phyloP scores from a whole-genome alignment of 495 filamentous ascomycete species.

The Emericellopsis terricola region DNA sequence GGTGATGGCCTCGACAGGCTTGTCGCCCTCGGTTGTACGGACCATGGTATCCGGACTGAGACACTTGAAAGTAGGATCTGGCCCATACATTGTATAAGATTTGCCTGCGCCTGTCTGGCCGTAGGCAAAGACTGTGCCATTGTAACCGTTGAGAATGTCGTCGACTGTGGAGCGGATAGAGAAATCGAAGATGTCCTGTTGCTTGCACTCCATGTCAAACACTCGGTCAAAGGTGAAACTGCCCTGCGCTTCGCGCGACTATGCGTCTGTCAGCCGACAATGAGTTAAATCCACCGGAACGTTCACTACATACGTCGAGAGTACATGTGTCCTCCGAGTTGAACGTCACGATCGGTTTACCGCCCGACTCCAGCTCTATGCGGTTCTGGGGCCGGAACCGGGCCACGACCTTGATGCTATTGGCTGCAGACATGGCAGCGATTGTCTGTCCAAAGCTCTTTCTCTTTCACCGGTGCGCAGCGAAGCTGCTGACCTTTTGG shows the following conservation, averaged over 20 bases:
- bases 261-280: conserved; percentile 4
- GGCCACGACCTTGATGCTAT: conserved; percentile 70
- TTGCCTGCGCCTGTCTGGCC: conserved; percentile 97
- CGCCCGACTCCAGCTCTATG: conserved; percentile 72
- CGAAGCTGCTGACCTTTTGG: too few relatives aligned
- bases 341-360: conserved; percentile 79
- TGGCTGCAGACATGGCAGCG: conserved; percentile 30
- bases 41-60: conserved; percentile 9
- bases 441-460: too few relatives aligned
- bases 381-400: conserved; percentile 96
- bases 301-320: conserved; percentile 67
- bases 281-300: too few relatives aligned
- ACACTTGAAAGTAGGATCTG: too few relatives aligned
- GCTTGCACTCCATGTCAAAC: conserved; percentile 78
- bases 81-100: conserved; percentile 90
- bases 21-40: conserved; percentile 19
- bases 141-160: conserved; percentile 96
- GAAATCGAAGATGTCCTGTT: conserved; percentile 89
- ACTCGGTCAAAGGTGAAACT: conserved; percentile 95
- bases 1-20: not conserved
- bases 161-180: conserved; percentile 92
- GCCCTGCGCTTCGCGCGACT: conserved; percentile 72
- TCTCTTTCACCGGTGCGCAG: too few relatives aligned
- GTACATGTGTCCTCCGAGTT: conserved; percentile 77
- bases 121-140: conserved; percentile 97